phyloP scores from a whole-genome alignment of 2,329 filamentous ascomycete genomes.

The Ilyonectria destructans region DNA sequence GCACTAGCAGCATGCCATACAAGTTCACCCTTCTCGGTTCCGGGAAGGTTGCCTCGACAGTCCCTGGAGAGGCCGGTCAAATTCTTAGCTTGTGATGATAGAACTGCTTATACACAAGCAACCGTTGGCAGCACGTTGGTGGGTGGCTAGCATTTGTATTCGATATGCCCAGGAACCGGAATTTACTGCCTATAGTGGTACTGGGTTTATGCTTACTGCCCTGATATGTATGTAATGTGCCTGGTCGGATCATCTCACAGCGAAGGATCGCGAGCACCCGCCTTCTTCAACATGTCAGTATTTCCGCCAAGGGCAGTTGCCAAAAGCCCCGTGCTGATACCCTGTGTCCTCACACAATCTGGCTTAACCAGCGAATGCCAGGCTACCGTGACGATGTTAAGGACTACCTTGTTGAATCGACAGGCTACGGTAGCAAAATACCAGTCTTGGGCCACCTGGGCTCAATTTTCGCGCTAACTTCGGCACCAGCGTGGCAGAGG shows the following conservation, averaged over 20 bases:
- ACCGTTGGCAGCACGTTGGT: neutral
- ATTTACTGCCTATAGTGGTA: neutral
- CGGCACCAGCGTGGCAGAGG: neutral
- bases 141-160: neutral
- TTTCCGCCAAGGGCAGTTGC: slow-evolving; percentile 13
- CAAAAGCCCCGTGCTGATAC: slow-evolving; percentile 20
- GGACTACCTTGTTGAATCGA: slow-evolving; percentile 13
- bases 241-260: slow-evolving; percentile 2
- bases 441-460: slow-evolving; percentile 18
- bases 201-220: neutral
- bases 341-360: slow-evolving; percentile 19
- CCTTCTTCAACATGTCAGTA: slow-evolving; percentile 5
- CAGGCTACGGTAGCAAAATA: neutral
- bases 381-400: slow-evolving; percentile 26
- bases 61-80: slow-evolving; percentile 39
- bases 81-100: slow-evolving; percentile 28
- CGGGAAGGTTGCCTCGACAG: slow-evolving; percentile 30
- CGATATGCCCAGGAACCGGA: neutral
- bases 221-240: too few species aligned
- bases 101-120: neutral
- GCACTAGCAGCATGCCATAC: slow-evolving; percentile 29
- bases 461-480: neutral
- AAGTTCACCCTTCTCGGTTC: slow-evolving; percentile 38
- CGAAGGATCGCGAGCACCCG: slow-evolving; percentile 10
- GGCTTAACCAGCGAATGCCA: slow-evolving; percentile 24